Evolutionary conservation across 75 land plant genomes (phyloP), one percentile per base, ranked within the genome.

Genomic region (Picea glauca): DNA sequence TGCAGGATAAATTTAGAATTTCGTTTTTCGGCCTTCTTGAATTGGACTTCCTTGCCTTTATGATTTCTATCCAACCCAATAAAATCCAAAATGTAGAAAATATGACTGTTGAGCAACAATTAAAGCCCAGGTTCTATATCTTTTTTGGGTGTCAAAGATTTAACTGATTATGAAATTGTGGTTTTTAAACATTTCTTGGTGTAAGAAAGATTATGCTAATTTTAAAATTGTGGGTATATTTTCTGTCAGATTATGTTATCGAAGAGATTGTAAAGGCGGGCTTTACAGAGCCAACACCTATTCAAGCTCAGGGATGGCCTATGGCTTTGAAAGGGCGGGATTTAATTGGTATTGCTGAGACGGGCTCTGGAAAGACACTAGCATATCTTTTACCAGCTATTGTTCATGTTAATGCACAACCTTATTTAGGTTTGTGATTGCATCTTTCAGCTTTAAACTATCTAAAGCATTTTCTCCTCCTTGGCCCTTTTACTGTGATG

Each of bases 261-360:
- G 89, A 96, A 85, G 99, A 94, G 81, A 80, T 96, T 33, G 32
- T 84, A 5, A 96, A 88, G 83, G 99, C 99, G 72, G 99, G 99
- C 30, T 96, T 96, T 81, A 84, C 83, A 12, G 99, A 94, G 73
- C 99, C 99, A 21, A 96, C 99, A n/a, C 90, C 99, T 33, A 96
- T 96, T 78, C 99, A 96, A 86, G 83, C 99, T 33, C 99, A 96
- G 84, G 99, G 99, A 50, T 96, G 99, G 99, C 99, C 99, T 58
- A 96, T 96, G 99, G 99, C 99, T 60, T 82, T 96, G 76, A 96
- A 93, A 78, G 99, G 99, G 0, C 88, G 99, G 64, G 99, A 96
- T 83, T 86, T 96, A 31, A 86, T 96, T 84, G 99, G 99, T 33
- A 92, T 96, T 83, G 99, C 99, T 40, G 99, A 96, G 77, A 96